Conservation (phyloP, 306 rosid species). For the Pyrus communis region DNA sequence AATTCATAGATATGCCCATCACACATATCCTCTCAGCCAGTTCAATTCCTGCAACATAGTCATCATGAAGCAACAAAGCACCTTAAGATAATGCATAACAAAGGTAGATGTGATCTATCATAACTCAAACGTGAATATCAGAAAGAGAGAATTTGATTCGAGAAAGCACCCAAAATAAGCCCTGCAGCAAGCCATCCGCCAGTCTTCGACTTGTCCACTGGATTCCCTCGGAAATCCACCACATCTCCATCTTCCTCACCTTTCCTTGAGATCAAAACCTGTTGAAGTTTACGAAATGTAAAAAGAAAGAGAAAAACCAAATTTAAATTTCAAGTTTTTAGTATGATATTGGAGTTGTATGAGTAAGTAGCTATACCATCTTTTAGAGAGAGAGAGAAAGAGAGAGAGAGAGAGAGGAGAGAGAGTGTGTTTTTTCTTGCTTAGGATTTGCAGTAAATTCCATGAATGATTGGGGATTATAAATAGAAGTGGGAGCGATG, state of each 20-base stretch:
- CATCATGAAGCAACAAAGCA: not conserved
- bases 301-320: not conserved
- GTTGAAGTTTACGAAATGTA: not conserved
- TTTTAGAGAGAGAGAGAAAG: slow-evolving; percentile 7
- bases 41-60: slow-evolving; percentile 59
- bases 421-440: no score
- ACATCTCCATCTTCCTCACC: slow-evolving; percentile 39
- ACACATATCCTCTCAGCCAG: slow-evolving; percentile 87
- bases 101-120: not conserved
- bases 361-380: slow-evolving; percentile 50
- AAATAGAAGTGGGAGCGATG: slow-evolving; percentile 4
- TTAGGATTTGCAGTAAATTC: not conserved
- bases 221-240: slow-evolving; percentile 61
- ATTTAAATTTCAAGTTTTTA: not conserved
- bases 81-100: not conserved
- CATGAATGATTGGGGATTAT: slow-evolving; percentile 10
- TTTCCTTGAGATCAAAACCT: slow-evolving; percentile 51
- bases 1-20: slow-evolving; percentile 83
- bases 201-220: slow-evolving; percentile 56
- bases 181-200: slow-evolving; percentile 96
- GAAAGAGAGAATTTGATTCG: not conserved
- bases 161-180: slow-evolving; percentile 65
- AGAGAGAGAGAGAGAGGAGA: not conserved
- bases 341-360: not conserved
- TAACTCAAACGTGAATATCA: not conserved